phyloP scores from a whole-genome alignment of 75 land plant genomes.

The Larix kaempferi region DNA sequence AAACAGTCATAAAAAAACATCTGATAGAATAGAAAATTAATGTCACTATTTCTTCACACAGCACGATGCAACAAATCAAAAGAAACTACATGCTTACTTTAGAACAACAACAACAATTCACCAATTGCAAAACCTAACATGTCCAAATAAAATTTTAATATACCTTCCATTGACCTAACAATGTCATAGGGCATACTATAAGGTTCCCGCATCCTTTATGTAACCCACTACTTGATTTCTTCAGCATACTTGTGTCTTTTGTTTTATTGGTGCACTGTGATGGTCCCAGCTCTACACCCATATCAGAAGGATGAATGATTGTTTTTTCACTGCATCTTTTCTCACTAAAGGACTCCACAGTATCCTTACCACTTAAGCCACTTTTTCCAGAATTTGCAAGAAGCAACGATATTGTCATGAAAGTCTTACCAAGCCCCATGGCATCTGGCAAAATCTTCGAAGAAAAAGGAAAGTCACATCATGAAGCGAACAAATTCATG shows the following conservation, averaged over 20 bases:
- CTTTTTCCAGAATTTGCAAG: constrained; percentile 49
- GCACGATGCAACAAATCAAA: too few relatives aligned
- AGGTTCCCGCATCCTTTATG: constrained; percentile 65
- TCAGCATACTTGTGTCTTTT: neutral
- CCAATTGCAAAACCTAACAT: too few relatives aligned
- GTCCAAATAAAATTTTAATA: constrained; percentile 10
- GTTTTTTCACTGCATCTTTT: neutral
- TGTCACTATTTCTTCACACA: too few relatives aligned
- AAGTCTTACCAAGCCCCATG: constrained; percentile 92
- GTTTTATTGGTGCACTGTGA: neutral
- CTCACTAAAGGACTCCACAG: neutral
- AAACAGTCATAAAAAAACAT: neutral
- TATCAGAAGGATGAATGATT: neutral
- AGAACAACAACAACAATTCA: too few relatives aligned
- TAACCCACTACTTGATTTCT: constrained; percentile 3
- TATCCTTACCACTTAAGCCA: constrained; percentile 28
- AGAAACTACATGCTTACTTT: too few relatives aligned
- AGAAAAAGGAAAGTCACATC: neutral
- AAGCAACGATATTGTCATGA: constrained; percentile 81
- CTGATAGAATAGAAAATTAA: neutral
- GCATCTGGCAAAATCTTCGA: constrained; percentile 70
- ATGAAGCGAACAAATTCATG: neutral
- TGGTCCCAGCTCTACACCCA: neutral
- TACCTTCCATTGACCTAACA: constrained; percentile 96
- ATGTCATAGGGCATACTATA: constrained; percentile 91